Evolutionary conservation across 352 stramenopile genomes (phyloP).

Genomic region (Lagenidium giganteum): DNA sequence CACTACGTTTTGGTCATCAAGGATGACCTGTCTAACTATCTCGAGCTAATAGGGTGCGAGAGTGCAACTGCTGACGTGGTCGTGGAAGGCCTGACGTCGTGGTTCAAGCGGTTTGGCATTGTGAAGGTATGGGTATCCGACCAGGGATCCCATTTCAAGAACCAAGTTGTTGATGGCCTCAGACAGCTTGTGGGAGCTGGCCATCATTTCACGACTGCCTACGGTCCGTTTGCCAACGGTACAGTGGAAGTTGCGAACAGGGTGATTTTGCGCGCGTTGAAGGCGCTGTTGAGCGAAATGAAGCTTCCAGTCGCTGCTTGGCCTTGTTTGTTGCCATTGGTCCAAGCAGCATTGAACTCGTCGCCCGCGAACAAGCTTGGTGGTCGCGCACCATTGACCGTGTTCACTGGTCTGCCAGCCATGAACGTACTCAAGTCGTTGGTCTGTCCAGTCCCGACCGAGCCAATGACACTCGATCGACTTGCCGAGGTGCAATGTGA

Average conservation of each 20-base stretch:
- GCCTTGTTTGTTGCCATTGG: slow-evolving; percentile 14
- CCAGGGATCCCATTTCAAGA: slow-evolving; percentile 28
- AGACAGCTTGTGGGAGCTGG: slow-evolving; percentile 4
- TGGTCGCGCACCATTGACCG: slow-evolving; percentile 16
- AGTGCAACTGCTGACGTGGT: slow-evolving; percentile 1
- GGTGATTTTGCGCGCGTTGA: slow-evolving; percentile 8
- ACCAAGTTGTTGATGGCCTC: slow-evolving; percentile 14
- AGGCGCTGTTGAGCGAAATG: slow-evolving; percentile 15
- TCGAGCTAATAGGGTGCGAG: slow-evolving; percentile 14
- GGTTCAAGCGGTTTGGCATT: slow-evolving; percentile 20
- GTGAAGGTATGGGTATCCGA: slow-evolving; percentile 19
- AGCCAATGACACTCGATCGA: no score
- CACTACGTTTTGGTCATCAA: slow-evolving; percentile 24
- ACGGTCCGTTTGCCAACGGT: slow-evolving; percentile 32
- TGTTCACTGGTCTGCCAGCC: slow-evolving; percentile 18
- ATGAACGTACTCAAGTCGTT: no score
- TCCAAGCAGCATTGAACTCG: slow-evolving; percentile 17
- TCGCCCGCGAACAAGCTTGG: slow-evolving; percentile 11
- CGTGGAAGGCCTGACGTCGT: slow-evolving; percentile 2
- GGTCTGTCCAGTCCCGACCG: no score
- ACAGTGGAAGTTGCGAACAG: slow-evolving; percentile 30
- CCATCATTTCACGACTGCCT: slow-evolving; percentile 26
- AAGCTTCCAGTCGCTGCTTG: slow-evolving; percentile 5
- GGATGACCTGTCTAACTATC: slow-evolving; percentile 23
- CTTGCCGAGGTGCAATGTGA: not conserved